Base-by-base conservation (phyloP, 2,329 filamentous ascomycete species). In the Ascochyta rabiei region DNA sequence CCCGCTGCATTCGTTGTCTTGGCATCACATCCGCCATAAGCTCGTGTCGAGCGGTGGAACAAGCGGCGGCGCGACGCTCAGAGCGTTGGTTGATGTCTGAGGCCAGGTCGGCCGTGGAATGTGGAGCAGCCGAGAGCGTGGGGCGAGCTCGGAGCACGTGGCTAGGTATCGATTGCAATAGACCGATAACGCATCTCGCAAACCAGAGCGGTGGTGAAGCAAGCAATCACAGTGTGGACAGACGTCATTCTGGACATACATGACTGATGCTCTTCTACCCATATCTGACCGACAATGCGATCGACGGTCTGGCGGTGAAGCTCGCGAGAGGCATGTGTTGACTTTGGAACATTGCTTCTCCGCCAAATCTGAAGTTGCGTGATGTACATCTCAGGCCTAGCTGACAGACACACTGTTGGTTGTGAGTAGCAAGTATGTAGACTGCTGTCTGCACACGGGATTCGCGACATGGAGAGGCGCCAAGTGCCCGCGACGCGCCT, bases 141-240 rank as follows among this genome's bases (percentile, higher is more conserved):
- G 51, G 45, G 38, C 46, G n/a, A 55, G 52, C 53, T 38, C 42
- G 56, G 43, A 44, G 52, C 45, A 51, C 12, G 46, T 51, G 48
- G 48, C 42, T 46, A 37, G 46, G 33, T 60, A 60, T 57, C 53
- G 53, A 57, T 59, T 49, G 23, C n/a, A 41, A 30, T 13, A 44
- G 19, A 48, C 45, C 40, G 40, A 54, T 48, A 44, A 31, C 13
- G 45, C 34, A 54, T 48, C 51, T 48, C 15, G 16, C 19, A 16
- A 13, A 24, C 19, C 23, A 23, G 10, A n/a, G 16, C 6, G n/a
- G 15, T 6, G 19, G 41, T 35, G 30, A 16, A 15, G 2, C 6
- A 30, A 10, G 4, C 28, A 30, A 30, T 10, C 28, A 30, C 12
- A 6, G 7, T 13, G 12, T 30, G 9, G 28, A 13, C 12, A 30